phyloP scores from a whole-genome alignment of 306 rosid genomes.

The Crataegus laevigata region DNA sequence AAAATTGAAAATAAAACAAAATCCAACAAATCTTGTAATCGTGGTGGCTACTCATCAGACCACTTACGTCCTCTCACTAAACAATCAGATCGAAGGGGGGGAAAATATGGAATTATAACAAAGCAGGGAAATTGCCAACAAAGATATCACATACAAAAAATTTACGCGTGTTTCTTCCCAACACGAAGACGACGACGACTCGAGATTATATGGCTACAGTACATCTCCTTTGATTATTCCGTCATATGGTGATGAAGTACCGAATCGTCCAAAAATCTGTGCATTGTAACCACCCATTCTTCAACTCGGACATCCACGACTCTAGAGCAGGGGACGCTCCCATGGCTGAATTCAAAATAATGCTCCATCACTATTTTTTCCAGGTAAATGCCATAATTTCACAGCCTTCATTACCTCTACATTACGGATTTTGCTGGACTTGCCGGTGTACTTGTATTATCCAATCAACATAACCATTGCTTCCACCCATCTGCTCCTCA shows the following conservation, averaged over 20 bases:
- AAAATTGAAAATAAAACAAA: background rate
- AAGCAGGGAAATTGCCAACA: background rate
- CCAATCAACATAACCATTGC: conserved; percentile 84
- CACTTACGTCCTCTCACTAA: background rate
- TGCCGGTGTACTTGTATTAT: conserved; percentile 77
- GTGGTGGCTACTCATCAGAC: background rate
- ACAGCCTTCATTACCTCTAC: conserved; percentile 31
- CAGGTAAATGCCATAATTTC: background rate
- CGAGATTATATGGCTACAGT: conserved; percentile 17
- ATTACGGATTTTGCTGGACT: conserved; percentile 75
- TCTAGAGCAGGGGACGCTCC: conserved; percentile 8
- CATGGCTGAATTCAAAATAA: conserved; percentile 16
- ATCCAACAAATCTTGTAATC: background rate
- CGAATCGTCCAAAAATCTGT: conserved; percentile 2
- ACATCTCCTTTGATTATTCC: conserved; percentile 33
- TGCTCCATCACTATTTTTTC: background rate
- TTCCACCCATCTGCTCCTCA: conserved; percentile 86
- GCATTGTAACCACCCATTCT: conserved; percentile 2
- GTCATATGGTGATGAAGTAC: conserved; percentile 24
- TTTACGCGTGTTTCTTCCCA: conserved; percentile 6
- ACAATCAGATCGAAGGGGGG: background rate
- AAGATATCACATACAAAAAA: conserved; percentile 14
- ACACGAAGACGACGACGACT: conserved; percentile 4
- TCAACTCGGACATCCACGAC: conserved; percentile 19
- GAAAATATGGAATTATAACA: conserved; percentile 16